Conservation (phyloP, 768 basidiomycete species). For the Lentinula sp. region DNA sequence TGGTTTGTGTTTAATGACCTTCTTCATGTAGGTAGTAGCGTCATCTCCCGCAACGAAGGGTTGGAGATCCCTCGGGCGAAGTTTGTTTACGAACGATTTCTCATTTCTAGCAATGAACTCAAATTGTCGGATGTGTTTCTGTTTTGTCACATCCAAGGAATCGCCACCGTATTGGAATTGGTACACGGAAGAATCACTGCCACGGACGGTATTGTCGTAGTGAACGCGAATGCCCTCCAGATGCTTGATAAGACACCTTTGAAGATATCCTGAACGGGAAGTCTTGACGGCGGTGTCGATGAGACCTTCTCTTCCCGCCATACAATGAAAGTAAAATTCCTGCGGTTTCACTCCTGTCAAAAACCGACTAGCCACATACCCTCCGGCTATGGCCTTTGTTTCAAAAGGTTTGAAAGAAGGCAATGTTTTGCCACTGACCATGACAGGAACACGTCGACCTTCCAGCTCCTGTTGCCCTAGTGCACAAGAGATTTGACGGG, state of each 20-base stretch:
- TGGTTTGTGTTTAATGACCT: slow-evolving; percentile 58
- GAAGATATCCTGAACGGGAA: slow-evolving; percentile 95
- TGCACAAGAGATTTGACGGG: slow-evolving; percentile 95
- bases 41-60: slow-evolving; percentile 56
- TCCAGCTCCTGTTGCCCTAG: slow-evolving; percentile 98
- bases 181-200: slow-evolving; percentile 87
- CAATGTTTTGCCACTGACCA: slow-evolving; percentile 98
- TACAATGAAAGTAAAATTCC: slow-evolving; percentile 99
- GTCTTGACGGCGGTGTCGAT: slow-evolving; percentile 99
- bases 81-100: slow-evolving; percentile 66
- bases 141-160: slow-evolving; percentile 92
- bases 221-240: slow-evolving; percentile 94
- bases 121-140: slow-evolving; percentile 92
- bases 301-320: slow-evolving; percentile 98
- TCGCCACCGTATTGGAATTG: slow-evolving; percentile 98
- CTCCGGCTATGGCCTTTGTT: slow-evolving; percentile 96
- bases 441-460: slow-evolving; percentile 96
- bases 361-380: slow-evolving; percentile 97
- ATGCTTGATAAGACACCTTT: slow-evolving; percentile 97
- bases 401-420: slow-evolving; percentile 97
- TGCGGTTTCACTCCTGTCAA: slow-evolving; percentile 97
- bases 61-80: slow-evolving; percentile 53
- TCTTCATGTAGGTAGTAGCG: slow-evolving; percentile 82
- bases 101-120: slow-evolving; percentile 90
- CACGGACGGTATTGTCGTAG: slow-evolving; percentile 97